Evolutionary conservation across 192 early-diverging fungal genomes (phyloP), one percentile per base, ranked within the genome.

Genomic region (Coemansia furcata): DNA sequence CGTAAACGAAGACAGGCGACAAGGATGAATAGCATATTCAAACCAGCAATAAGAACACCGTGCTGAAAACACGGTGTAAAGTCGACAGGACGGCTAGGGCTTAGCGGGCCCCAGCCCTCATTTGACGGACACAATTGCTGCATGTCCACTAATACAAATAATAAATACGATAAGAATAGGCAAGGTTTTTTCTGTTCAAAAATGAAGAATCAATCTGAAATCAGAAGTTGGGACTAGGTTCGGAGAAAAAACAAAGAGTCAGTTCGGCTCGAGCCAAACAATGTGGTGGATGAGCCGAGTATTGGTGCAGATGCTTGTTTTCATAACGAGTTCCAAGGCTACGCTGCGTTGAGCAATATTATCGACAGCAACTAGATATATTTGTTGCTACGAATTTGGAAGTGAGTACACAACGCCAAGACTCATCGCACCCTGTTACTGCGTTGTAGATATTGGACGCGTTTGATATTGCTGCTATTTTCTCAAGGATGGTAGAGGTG

Each of bases 81-180:
- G 62, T 83, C 81, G 33, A 76, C 73, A 0, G 75, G 76, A 3
- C 81, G 76, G 35, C 29, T 67, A 15, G 75, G 75, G 47, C 81
- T 83, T 26, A 78, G 61, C 19, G 81, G 81, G n/a, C 81, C 81
- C 76, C 76, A 83, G 72, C 81, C 81, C 33, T 83, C 81, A 23
- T 49, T 61, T n/a, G 73, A 72, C 21, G 69, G 72, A 52, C 81
- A 83, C 8, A 63, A 60, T 29, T 43, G 17, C 30, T 15, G 38
- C 35, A 38, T 29, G 26, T 5, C 21, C 19, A 47, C 44, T 47
- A 47, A 8, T 26, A 26, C 23, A 26, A 26, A 26, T 47, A 19
- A 9, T 47, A 47, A 44, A 6, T 46, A 39, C 4, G 11, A 40
- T 30, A 30, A 52, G 12, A 29, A 54, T 50, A 21, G 19, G 23